Conservation (phyloP, 805 yeast species). For the Nakazawaea ambrosiae region DNA sequence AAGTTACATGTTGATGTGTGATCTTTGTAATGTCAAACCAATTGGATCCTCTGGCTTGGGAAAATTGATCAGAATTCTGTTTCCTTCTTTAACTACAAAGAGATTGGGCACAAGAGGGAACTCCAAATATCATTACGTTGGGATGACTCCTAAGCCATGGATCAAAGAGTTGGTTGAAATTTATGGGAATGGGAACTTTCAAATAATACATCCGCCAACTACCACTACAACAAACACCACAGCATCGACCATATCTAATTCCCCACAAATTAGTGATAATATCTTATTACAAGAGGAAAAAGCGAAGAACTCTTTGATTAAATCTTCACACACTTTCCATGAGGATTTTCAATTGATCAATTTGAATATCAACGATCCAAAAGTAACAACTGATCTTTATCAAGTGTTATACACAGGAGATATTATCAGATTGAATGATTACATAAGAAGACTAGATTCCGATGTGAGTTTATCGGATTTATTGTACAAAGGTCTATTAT, state of each 20-base stretch:
- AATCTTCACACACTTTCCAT: neutral
- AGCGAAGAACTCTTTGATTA: neutral
- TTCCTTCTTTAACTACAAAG: slow-evolving; percentile 61
- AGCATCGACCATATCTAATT: neutral
- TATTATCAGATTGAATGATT: neutral
- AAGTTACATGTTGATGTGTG: slow-evolving; percentile 17
- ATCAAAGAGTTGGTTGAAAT: slow-evolving; percentile 2
- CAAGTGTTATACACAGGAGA: neutral
- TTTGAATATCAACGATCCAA: neutral
- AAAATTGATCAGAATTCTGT: slow-evolving; percentile 55
- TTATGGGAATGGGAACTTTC: slow-evolving; percentile 2
- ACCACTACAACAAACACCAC: neutral
- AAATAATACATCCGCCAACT: slow-evolving; percentile 1
- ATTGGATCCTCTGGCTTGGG: slow-evolving; percentile 73
- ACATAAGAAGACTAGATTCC: neutral
- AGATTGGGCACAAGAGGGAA: slow-evolving; percentile 76
- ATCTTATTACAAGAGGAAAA: neutral
- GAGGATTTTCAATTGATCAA: neutral
- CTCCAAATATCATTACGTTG: slow-evolving; percentile 78
- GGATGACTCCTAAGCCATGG: slow-evolving; percentile 32
- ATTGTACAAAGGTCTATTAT: neutral
- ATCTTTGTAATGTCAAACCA: slow-evolving; percentile 31
- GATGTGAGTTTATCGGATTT: neutral
- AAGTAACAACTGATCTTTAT: neutral
- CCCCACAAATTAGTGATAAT: too few species aligned